Percentiles rank a stretch among this genome's conserved stretches.
phyloP scores from a whole-genome alignment of 306 rosid species.

The Cucumis melo region DNA sequence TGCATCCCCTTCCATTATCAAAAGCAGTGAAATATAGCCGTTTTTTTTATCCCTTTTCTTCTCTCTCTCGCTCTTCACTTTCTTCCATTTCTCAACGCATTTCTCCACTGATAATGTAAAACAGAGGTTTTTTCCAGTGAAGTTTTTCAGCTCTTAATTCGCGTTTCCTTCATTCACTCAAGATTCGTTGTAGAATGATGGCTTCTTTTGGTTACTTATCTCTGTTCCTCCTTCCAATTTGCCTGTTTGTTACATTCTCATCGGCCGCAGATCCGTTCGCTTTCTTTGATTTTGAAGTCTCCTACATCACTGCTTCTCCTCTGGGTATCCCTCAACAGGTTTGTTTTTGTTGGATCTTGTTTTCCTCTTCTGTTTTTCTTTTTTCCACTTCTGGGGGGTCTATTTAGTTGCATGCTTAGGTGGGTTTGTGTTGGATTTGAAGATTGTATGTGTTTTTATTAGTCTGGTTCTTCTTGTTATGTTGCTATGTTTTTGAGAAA shows the following conservation, averaged over 20 bases:
- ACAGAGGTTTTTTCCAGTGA: neutral
- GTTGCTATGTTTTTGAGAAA: neutral
- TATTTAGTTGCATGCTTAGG: neutral
- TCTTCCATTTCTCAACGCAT: neutral
- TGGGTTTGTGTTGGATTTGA: slow-evolving; percentile 20
- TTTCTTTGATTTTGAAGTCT: slow-evolving; percentile 26
- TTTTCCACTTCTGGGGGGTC: slow-evolving; percentile 1
- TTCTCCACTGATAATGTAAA: slow-evolving; percentile 30
- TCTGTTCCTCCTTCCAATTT: slow-evolving; percentile 17
- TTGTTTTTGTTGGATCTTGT: slow-evolving; percentile 9
- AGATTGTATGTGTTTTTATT: slow-evolving; percentile 12
- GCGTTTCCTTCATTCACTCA: neutral
- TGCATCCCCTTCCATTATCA: neutral
- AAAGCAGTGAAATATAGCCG: slow-evolving; percentile 1
- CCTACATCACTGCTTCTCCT: slow-evolving; percentile 43
- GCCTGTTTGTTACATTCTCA: slow-evolving; percentile 22
- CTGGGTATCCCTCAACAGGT: slow-evolving; percentile 43
- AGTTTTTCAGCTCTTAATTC: neutral
- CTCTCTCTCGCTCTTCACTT: neutral
- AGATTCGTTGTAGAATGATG: slow-evolving; percentile 19
- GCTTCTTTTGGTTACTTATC: slow-evolving; percentile 15
- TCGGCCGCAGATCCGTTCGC: slow-evolving; percentile 35
- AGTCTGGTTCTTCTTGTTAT: slow-evolving; percentile 26
- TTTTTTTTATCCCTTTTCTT: neutral
- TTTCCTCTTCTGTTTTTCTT: neutral